Base-by-base conservation (phyloP, 768 basidiomycete species). In the Tricholoma furcatifolium region DNA sequence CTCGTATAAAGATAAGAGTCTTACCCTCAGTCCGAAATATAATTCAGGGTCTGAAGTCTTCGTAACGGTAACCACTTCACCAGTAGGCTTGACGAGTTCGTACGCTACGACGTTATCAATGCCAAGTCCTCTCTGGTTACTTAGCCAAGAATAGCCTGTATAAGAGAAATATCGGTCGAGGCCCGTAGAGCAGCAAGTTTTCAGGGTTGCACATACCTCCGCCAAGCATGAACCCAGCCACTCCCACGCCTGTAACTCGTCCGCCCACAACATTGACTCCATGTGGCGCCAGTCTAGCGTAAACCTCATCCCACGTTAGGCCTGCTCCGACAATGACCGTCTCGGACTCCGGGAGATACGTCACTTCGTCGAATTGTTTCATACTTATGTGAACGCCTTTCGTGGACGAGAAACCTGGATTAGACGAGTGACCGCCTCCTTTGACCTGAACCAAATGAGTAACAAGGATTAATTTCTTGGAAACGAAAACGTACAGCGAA, bases 221-320 rank as follows among this genome's bases (percentile, higher is more conserved):
- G 9, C 83, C 83, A 0, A 86, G 68, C 9, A 71, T 76, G 54
- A 83, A 78, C 1, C 84, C 82, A 18, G 75, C 83, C 18, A 84
- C 80, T 24, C 82, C 83, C 20, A 83, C 77, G 10, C 83, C 82
- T 8, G 76, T 65, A 2, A 83, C 79, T 1, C 84, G 70, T 2
- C 79, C 82, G 0, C 85, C 85, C 8, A 85, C 74, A 12, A 86
- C 81, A 40, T 73, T 82, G 7, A 82, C 77, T 6, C 69, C 71
- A 50, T 70, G 59, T 0, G 77, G 79, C 30, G 65, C 71, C 4
- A 88, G 70, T 5, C 76, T 77, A 3, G 70, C 68, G 54, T 86
- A 87, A 0, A 65, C 83, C 27, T 85, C 78, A 60, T 88, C 85
- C 85, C 84, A 88, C 21, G 82, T 70, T 15, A 81, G 60, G 4